These are phyloP conservation scores for Aureobasidium subglaciale DNA, from an alignment of 2,329 filamentous ascomycete species.

Conservation along the genomic window DNA sequence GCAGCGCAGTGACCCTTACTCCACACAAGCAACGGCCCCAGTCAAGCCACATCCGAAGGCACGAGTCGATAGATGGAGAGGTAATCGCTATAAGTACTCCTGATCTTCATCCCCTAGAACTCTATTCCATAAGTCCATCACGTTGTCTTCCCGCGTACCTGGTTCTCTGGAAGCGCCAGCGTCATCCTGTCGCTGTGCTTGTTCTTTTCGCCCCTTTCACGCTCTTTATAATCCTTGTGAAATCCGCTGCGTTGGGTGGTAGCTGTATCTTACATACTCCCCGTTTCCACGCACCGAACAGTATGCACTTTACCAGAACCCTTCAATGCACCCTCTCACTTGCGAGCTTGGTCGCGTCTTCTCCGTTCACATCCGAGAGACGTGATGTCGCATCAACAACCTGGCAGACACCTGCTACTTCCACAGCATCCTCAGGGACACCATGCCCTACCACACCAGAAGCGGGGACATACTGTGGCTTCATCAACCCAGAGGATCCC, in stretches of 20 bases:
- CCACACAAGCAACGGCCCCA: background rate
- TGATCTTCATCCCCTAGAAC: conserved; percentile 5
- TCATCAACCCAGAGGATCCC: conserved; percentile 29
- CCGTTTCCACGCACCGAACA: background rate
- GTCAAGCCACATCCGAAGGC: background rate
- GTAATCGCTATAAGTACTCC: background rate
- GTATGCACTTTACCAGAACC: background rate
- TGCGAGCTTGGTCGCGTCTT: background rate
- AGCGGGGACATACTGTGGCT: conserved; percentile 30
- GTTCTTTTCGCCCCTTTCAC: background rate
- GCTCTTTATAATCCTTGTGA: background rate
- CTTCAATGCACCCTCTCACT: background rate
- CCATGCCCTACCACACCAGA: conserved; percentile 26
- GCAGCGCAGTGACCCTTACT: background rate
- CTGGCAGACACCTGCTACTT: conserved; percentile 12
- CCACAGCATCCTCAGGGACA: conserved; percentile 22
- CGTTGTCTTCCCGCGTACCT: background rate
- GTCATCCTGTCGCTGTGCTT: background rate
- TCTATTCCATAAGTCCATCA: background rate
- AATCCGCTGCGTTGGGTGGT: background rate
- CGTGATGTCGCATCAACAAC: background rate
- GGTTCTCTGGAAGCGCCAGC: background rate
- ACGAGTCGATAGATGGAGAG: background rate
- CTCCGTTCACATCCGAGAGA: background rate
- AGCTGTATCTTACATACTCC: no score